Conservation (phyloP, 1,139 yeast genomes). For the Yamadazyma buinensis region DNA sequence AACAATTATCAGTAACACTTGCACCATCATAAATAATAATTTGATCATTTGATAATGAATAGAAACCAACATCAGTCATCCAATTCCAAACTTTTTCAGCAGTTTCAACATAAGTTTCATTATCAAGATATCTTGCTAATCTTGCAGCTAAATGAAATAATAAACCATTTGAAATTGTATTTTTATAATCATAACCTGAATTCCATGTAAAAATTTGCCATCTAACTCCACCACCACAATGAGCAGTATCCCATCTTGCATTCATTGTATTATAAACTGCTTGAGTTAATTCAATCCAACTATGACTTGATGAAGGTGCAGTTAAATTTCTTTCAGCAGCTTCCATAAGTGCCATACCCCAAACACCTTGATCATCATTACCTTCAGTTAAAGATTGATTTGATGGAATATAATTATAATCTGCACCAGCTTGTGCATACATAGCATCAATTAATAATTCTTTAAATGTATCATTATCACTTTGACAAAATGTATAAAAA, state of each 20-base stretch:
- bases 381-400: constrained; percentile 65
- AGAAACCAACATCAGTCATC: constrained; percentile 52
- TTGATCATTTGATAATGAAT: constrained; percentile 33
- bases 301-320: constrained; percentile 41
- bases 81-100: constrained; percentile 71
- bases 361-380: constrained; percentile 70
- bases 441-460: constrained; percentile 36
- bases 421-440: constrained; percentile 51
- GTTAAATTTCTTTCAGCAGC: constrained; percentile 63
- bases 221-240: constrained; percentile 75
- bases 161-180: constrained; percentile 75
- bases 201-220: constrained; percentile 85
- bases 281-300: constrained; percentile 70
- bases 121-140: constrained; percentile 66
- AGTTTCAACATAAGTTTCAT: constrained; percentile 58
- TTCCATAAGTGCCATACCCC: constrained; percentile 60
- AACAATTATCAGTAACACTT: constrained; percentile 53
- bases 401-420: constrained; percentile 52
- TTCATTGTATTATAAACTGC: constrained; percentile 77
- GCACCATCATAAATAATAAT: constrained; percentile 70
- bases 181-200: constrained; percentile 75
- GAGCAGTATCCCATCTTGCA: constrained; percentile 62
- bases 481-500: constrained; percentile 47
- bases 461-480: constrained; percentile 39
- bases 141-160: constrained; percentile 76